Conservation (phyloP, 78 protist species). For the Mastigamoeba balamuthi region DNA sequence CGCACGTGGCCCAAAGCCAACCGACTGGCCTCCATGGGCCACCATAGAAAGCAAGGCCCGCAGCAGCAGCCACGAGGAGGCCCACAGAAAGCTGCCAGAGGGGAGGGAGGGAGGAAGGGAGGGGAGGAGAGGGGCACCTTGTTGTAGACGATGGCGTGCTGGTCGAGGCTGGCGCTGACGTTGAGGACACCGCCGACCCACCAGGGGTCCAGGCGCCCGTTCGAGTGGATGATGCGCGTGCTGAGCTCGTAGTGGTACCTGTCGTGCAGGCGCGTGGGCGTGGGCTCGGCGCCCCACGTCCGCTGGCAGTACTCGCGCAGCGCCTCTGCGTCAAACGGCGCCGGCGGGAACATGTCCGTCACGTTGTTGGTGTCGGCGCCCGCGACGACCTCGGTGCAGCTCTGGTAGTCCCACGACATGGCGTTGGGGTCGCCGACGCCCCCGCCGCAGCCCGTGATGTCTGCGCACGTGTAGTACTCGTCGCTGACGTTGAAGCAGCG, state of each 20-base stretch:
- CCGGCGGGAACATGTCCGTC: background rate
- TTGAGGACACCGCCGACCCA: background rate
- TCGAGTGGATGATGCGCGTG: background rate
- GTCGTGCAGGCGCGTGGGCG: background rate
- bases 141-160: background rate
- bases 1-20: too few species aligned
- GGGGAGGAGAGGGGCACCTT: background rate
- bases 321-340: background rate
- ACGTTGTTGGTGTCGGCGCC: background rate
- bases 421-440: background rate
- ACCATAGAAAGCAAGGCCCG: too few species aligned
- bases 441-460: background rate
- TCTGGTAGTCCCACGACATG: background rate
- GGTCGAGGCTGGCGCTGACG: background rate
- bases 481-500: background rate
- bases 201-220: background rate
- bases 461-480: background rate
- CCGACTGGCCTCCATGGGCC: too few species aligned
- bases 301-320: background rate
- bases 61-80: too few species aligned
- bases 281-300: background rate
- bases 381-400: background rate
- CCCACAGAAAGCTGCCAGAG: too few species aligned
- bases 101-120: too few species aligned
- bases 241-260: background rate